Base-by-base conservation (phyloP, 805 yeast genomes). In the Lipomyces starkeyi region DNA sequence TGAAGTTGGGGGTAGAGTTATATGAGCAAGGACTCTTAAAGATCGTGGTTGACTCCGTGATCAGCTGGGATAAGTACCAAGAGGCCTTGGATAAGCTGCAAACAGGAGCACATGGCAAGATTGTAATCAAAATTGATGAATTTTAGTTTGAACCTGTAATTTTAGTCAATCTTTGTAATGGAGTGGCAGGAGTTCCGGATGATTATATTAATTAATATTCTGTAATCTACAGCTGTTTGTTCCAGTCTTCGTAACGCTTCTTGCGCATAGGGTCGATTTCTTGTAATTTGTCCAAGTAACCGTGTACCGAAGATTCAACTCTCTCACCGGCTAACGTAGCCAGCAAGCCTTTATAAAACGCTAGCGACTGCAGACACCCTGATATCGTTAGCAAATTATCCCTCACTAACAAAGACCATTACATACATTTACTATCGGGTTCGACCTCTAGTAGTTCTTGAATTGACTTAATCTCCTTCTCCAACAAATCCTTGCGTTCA, bases 361-460 rank as follows among this genome's bases (percentile, higher is more conserved):
- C 82, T 40, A 89, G 77, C 25, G 87, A 80, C 13, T 91, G 89
- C 68, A 91, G 78, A 74, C 97, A 93, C 97, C 73, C 71, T 66
- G 32, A 47, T 27, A 40, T 40, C 17, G 35, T 61, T 90, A 59
- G 83, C 83, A 25, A 17, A 74, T 89, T 88, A 66, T 88, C 91
- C n/a, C 32, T 9, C 35, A 14, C 32, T 40, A n/a, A 29, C 6
- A 25, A 55, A 13, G 25, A 37, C 32, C 37, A 27, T n/a, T n/a
- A 85, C 69, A 13, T 63, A 66, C 88, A 69, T 81, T 82, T 83
- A 74, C 91, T 93, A 6, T 87, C 91, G 43, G 83, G 81, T 74
- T 95, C 98, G 59, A 91, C 83, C 47, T 85, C 87, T 73, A 90
- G 88, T 63, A 93, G 82, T 69, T 90, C 92, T 6, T 82, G 75